These are phyloP conservation scores for Eucommia ulmoides DNA, from an alignment of 257 asterid genomes.

Conservation along the genomic window DNA sequence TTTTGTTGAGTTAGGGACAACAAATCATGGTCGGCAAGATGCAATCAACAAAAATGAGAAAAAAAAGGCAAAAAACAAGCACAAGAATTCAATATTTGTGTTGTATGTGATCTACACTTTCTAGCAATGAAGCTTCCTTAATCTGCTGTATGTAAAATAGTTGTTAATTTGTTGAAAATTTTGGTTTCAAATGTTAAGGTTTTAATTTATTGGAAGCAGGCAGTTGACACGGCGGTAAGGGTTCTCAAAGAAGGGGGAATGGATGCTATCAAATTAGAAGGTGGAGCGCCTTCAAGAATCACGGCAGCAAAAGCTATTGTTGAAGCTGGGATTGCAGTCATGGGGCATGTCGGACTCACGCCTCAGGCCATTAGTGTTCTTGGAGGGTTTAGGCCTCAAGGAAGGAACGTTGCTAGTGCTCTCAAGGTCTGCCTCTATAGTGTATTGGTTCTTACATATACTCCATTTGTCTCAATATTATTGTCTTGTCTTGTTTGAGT, in stretches of 20 bases:
- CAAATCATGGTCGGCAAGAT: too few species aligned
- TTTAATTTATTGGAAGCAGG: slow-evolving; percentile 63
- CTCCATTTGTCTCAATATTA: too few species aligned
- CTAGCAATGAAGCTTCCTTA: too few species aligned
- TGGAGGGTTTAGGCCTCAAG: slow-evolving; percentile 96
- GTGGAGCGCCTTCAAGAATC: slow-evolving; percentile 92
- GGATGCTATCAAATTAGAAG: slow-evolving; percentile 94
- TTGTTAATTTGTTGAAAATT: background rate
- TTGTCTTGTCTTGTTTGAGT: too few species aligned
- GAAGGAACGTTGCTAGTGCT: slow-evolving; percentile 69
- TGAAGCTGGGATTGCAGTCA: slow-evolving; percentile 94
- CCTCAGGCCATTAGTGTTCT: slow-evolving; percentile 98
- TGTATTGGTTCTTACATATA: too few species aligned
- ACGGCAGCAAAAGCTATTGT: slow-evolving; percentile 95
- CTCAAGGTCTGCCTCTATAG: slow-evolving; percentile 43
- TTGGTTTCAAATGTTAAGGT: slow-evolving; percentile 9
- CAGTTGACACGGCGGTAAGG: slow-evolving; percentile 74
- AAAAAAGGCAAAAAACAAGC: too few species aligned
- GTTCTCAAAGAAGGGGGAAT: slow-evolving; percentile 87
- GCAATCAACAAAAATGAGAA: too few species aligned
- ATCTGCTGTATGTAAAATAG: background rate
- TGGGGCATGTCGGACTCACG: slow-evolving; percentile 93
- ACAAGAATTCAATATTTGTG: too few species aligned
- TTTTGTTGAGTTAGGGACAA: too few species aligned
- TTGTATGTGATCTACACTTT: too few species aligned